Evolutionary conservation across 2,329 filamentous ascomycete genomes (phyloP).

Genomic region (Microthyrium microscopicum): DNA sequence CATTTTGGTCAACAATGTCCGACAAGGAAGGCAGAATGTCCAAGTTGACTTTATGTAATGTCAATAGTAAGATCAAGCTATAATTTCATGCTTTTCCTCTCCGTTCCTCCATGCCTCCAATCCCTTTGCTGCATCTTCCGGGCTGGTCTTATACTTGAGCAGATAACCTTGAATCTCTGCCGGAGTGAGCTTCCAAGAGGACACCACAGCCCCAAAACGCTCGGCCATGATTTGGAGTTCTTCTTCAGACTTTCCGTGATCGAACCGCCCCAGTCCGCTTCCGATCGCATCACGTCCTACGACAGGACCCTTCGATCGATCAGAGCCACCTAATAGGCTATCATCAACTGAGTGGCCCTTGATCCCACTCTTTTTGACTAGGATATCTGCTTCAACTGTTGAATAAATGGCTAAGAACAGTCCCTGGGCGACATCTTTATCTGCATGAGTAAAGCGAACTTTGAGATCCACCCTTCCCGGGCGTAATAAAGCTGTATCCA

Average conservation of each 20-base stretch:
- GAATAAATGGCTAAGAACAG: constrained; percentile 5
- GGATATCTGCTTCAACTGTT: constrained; percentile 4
- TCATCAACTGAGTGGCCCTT: no score
- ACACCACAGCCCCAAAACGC: constrained; percentile 15
- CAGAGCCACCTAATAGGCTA: constrained; percentile 1
- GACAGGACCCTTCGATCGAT: not conserved
- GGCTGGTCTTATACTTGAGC: constrained; percentile 4
- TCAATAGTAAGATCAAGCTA: no score
- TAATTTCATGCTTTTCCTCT: no score
- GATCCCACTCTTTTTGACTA: no score
- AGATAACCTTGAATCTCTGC: constrained; percentile 14
- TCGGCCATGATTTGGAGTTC: constrained; percentile 13
- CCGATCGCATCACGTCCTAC: not conserved
- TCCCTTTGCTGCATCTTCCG: constrained; percentile 1
- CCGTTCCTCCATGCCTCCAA: constrained; percentile 1
- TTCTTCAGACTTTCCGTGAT: not conserved
- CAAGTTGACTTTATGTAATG: no score
- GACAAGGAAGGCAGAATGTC: no score
- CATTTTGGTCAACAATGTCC: no score
- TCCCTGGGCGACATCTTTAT: constrained; percentile 1
- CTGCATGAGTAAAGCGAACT: constrained; percentile 6
- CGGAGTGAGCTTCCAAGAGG: constrained; percentile 15
- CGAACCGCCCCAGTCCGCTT: not conserved
- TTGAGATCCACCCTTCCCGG: constrained; percentile 13
- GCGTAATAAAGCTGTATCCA: constrained; percentile 14